Base-by-base conservation (phyloP, 768 basidiomycete genomes). In the Xerocomus spinulosus region DNA sequence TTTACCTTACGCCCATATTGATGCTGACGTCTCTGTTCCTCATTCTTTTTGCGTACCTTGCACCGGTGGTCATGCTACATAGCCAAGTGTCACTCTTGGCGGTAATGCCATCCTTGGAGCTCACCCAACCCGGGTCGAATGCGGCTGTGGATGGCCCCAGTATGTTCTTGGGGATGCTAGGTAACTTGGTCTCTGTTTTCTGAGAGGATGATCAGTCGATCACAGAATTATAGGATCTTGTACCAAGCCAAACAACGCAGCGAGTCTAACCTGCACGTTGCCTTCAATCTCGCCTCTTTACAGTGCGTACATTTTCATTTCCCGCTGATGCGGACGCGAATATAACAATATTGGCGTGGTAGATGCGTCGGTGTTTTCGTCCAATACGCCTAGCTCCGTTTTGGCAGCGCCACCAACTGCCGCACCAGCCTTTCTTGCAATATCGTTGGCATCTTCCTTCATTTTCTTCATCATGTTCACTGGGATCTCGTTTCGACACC, bases 321-420 rank as follows among this genome's bases (percentile, higher is more conserved):
- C 28, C 44, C 41, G 26, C 14, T 26, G 49, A 20, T 20, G 20
- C 17, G 15, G 12, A 33, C 32, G 14, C 37, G 28, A 39, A 33
- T 20, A 20, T 42, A 23, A 8, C 4, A n/a, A n/a, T n/a, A 20
- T 42, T 35, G 42, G 33, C 32, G 6, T 15, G 26, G 20, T 49
- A 90, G 87, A 89, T 59, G 66, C 83, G n/a, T 77, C 81, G 5
- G 78, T 73, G 6, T 74, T 91, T 37, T 81, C 84, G 0, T 52
- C 54, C 10, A 77, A 75, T 42, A 75, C 80, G 0, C 82, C 87
- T 0, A 68, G 70, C 35, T 68, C 79, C 32, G 59, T 81, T 7
- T 63, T 87, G 37, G 76, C 78, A 15, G 76, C 83, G 2, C 85
- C 88, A 3, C 73, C 79, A 5, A 68, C 79, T 17, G 73, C 75